These are phyloP conservation scores for Yamadazyma dendronema DNA, from an alignment of 1,139 yeast species.

Conservation along the genomic window DNA sequence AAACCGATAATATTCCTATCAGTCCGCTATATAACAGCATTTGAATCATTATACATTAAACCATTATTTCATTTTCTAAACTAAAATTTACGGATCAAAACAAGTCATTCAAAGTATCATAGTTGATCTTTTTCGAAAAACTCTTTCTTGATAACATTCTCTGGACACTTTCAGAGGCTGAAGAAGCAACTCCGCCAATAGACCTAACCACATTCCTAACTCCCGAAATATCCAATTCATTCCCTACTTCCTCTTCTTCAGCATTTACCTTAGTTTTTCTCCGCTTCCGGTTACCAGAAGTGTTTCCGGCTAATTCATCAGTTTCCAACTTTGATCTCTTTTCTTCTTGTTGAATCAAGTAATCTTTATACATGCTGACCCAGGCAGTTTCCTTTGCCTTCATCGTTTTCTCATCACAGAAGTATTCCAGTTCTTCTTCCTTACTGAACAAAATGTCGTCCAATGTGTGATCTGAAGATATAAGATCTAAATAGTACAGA, in stretches of 20 bases:
- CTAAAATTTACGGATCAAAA: too few relatives aligned
- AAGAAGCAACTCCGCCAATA: conserved; percentile 33
- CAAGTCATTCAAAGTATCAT: conserved; percentile 30
- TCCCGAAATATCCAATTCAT: conserved; percentile 15
- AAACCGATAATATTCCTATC: neutral
- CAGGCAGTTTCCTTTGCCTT: conserved; percentile 73
- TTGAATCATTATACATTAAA: neutral
- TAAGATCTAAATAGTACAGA: conserved; percentile 45
- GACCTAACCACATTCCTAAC: conserved; percentile 37
- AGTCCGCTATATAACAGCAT: too few relatives aligned
- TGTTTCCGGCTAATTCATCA: conserved; percentile 77
- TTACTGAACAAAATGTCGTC: conserved; percentile 70
- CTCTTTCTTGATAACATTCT: conserved; percentile 50
- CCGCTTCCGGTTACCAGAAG: conserved; percentile 46
- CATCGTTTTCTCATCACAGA: conserved; percentile 64
- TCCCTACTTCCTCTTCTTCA: conserved; percentile 11
- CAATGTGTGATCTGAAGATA: conserved; percentile 57
- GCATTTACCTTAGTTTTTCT: conserved; percentile 27
- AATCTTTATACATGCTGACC: conserved; percentile 87
- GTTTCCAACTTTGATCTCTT: conserved; percentile 84
- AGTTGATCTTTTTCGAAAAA: conserved; percentile 78
- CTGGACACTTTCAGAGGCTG: conserved; percentile 19
- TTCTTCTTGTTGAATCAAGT: conserved; percentile 78
- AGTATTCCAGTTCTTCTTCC: conserved; percentile 63
- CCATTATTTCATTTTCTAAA: too few relatives aligned